Evolutionary conservation across 805 yeast species (phyloP), one percentile per base, ranked within the genome.

Genomic region (Saccharomycopsis fibuligera): DNA sequence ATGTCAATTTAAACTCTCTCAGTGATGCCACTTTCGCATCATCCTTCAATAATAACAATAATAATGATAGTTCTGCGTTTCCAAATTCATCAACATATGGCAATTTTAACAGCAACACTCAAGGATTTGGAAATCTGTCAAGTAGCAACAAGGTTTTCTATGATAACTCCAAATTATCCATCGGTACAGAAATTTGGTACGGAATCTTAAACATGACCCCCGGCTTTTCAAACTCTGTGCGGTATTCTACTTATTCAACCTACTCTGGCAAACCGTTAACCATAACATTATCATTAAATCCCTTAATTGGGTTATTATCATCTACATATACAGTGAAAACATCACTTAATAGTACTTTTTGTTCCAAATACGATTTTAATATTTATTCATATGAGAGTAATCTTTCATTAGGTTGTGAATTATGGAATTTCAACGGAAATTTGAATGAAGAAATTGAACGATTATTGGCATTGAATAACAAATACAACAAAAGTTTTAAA

Each of bases 181-280:
- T 86, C 0, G 99, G 99, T 0, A 77, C 84, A 8, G 99, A 93
- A 65, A 55, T 88, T 3, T 93, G 96, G 91, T 85, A 84, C 57
- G 96, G 96, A 1, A 78, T 88, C 0, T 63, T 74, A 40, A 83
- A 86, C 41, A 83, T 87, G 75, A 82, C 91, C 51, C 97, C 97
- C 0, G 98, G 97, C 0, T 62, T 90, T 17, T 86, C 96, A 0
- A 78, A 95, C 1, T 91, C 95, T 0, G 62, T 88, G 42, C 68
- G 97, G 40, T 91, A 93, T 62, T 76, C 91, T 1, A 86, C 96
- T 0, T 82, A 86, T 53, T 80, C 96, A 0, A 80, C 93, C 0
- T 78, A 86, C 38, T 85, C 96, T 0, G 95, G 95, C 3, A 84
- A 87, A 54, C 99, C 99, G 0, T 66, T 90, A 54, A 86, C 96